Percentiles rank a stretch among this genome's conserved stretches.
Evolutionary conservation across 2,329 filamentous ascomycete genomes (phyloP).

Genomic region (Corinectria fuckeliana): DNA sequence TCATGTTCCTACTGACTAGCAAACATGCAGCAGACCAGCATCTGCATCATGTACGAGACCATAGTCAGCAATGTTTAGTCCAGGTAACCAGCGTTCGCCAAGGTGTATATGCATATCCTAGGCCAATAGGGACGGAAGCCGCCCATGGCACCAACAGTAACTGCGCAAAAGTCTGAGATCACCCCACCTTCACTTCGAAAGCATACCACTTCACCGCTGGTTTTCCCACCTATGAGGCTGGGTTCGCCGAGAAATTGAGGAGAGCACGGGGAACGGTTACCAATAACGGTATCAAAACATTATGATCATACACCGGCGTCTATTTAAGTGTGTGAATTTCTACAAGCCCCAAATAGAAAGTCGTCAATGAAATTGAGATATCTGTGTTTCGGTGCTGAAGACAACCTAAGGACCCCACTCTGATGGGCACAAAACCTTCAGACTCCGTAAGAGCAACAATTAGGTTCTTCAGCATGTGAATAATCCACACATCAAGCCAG

Average conservation of each 20-base stretch:
- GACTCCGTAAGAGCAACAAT: no score
- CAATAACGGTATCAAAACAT: no score
- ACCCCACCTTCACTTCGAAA: background rate
- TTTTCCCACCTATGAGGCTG: background rate
- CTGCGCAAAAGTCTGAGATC: background rate
- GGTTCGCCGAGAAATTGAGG: background rate
- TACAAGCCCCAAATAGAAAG: no score
- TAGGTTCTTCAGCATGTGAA: no score
- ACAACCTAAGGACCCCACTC: no score
- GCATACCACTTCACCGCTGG: background rate
- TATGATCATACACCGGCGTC: no score
- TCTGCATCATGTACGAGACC: background rate
- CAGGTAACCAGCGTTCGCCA: background rate
- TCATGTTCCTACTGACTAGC: background rate
- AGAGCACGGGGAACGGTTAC: no score
- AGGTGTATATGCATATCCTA: background rate
- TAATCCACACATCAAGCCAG: no score
- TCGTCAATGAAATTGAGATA: no score
- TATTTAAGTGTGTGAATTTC: no score
- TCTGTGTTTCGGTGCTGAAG: no score
- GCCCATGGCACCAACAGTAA: background rate
- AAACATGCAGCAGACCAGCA: background rate
- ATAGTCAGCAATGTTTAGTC: background rate
- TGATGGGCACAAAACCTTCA: no score
- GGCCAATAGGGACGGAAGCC: background rate